These are phyloP conservation scores for Alisma plantagoaquatica DNA, from an alignment of 106 monocot genomes.

Conservation along the genomic window DNA sequence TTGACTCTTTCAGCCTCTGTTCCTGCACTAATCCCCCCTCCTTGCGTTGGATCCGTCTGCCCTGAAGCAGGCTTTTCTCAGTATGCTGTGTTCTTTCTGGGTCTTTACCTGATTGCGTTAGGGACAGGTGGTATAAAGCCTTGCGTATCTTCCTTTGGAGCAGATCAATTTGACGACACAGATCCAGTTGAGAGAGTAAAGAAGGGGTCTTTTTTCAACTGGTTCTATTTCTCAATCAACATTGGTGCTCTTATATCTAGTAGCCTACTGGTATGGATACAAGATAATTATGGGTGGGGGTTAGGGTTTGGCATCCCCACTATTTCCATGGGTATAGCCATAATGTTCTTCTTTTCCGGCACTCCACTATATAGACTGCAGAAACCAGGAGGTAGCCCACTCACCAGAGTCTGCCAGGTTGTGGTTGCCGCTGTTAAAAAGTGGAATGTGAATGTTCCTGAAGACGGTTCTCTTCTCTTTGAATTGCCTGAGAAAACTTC, in stretches of 20 bases:
- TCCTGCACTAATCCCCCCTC: conserved; percentile 54
- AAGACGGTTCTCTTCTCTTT: conserved; percentile 58
- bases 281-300: conserved; percentile 94
- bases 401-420: conserved; percentile 81
- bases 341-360: conserved; percentile 57
- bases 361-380: conserved; percentile 69
- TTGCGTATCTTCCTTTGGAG: conserved; percentile 90
- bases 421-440: conserved; percentile 62
- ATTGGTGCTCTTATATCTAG: conserved; percentile 81
- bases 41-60: conserved; percentile 40
- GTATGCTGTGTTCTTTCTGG: conserved; percentile 57
- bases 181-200: conserved; percentile 55
- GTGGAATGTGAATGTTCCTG: conserved; percentile 42
- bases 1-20: conserved; percentile 74
- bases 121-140: conserved; percentile 96
- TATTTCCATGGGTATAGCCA: conserved; percentile 82
- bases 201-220: conserved; percentile 94
- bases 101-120: conserved; percentile 79
- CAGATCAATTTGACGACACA: conserved; percentile 91
- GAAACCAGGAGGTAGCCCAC: conserved; percentile 78
- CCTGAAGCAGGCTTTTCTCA: conserved; percentile 46
- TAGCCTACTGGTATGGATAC: conserved; percentile 78
- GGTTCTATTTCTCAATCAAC: conserved; percentile 94
- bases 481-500: conserved; percentile 57
- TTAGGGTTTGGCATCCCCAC: conserved; percentile 94